Conservation (phyloP, 1,139 yeast species). For the Arxiozyma slooffiae region DNA sequence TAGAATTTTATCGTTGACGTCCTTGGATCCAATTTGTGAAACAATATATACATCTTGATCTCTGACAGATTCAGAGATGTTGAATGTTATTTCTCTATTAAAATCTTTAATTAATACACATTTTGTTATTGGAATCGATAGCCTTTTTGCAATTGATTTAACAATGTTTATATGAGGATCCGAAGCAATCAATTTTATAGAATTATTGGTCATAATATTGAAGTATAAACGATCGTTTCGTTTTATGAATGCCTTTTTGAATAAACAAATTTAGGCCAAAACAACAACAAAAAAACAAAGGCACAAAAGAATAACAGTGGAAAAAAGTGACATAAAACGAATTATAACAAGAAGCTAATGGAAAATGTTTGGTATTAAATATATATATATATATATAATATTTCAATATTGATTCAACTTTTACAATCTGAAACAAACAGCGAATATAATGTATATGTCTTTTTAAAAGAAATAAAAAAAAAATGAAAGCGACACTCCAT, state of each 20-base stretch:
- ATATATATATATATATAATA: too few relatives aligned
- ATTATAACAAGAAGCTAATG: too few relatives aligned
- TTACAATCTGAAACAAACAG: too few relatives aligned
- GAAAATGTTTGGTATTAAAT: too few relatives aligned
- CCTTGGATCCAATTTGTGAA: constrained; percentile 71
- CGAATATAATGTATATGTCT: too few relatives aligned
- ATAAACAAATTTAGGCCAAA: not conserved
- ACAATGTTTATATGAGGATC: constrained; percentile 84
- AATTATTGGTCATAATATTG: constrained; percentile 55
- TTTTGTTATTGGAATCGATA: constrained; percentile 54
- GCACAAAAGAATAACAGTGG: not conserved
- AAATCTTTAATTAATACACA: constrained; percentile 61
- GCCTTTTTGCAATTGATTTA: constrained; percentile 62
- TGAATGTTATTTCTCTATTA: constrained; percentile 79
- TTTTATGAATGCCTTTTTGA: not conserved
- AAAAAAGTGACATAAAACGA: too few relatives aligned
- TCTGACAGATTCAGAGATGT: constrained; percentile 89
- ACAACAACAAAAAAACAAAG: too few relatives aligned
- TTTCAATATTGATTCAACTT: too few relatives aligned
- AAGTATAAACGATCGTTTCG: not conserved
- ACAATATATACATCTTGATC: constrained; percentile 91
- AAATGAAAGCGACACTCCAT: too few relatives aligned
- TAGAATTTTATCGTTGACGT: too few relatives aligned
- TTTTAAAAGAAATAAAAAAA: too few relatives aligned
- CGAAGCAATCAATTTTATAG: constrained; percentile 79